Base-by-base conservation (phyloP, 2,329 filamentous ascomycete species). In the Sclerotinia nivalis region DNA sequence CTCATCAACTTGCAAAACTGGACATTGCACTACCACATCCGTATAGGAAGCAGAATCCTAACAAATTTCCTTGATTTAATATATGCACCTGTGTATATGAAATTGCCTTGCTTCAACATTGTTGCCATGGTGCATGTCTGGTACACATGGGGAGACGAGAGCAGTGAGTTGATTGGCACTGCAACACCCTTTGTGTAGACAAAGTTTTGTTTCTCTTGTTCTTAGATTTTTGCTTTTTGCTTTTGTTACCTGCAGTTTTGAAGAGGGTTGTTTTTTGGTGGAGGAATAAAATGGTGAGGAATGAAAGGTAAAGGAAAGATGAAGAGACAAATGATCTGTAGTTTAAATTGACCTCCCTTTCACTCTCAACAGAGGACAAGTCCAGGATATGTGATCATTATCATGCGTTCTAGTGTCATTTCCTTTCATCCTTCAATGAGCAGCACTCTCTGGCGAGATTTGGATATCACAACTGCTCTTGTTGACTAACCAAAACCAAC, bases 391-490 rank as follows among this genome's bases (percentile, higher is more conserved):
- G 31, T 34, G 54, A 34, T 6, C 18, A 28, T 22, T 22, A 5
- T 22, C 31, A 37, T 37, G 20, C 28, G 8, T 13, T 56, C 9
- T 37, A 37, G 4, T 12, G 9, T 56, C 8, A 13, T 22, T 22
- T 22, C 0, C 8, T 56, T n/a, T n/a, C 20, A 20, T 5, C 28
- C 54, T 28, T 34, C 54, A 8, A 28, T 4, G 25, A 54, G 25
- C 25, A 28, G 1, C 2, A 10, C 31, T 9, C n/a, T 2, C 22
- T 37, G 31, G 31, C 31, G 12, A 56, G 12, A 56, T n/a, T 20
- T n/a, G 20, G 31, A 0, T 28, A 5, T n/a, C 34, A 15, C 34
- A 8, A n/a, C 4, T 31, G 3, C 2, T 22, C 0, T 22, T 18
- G 2, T 31, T 22, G 28, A 12, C 10, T 31, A 25, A 25, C 4